A percentile compares a stretch with the other conserved stretches of the same genome.
phyloP scores from a whole-genome alignment of 2,329 filamentous ascomycete species.

The Phaeosphaeriaceae sp. region DNA sequence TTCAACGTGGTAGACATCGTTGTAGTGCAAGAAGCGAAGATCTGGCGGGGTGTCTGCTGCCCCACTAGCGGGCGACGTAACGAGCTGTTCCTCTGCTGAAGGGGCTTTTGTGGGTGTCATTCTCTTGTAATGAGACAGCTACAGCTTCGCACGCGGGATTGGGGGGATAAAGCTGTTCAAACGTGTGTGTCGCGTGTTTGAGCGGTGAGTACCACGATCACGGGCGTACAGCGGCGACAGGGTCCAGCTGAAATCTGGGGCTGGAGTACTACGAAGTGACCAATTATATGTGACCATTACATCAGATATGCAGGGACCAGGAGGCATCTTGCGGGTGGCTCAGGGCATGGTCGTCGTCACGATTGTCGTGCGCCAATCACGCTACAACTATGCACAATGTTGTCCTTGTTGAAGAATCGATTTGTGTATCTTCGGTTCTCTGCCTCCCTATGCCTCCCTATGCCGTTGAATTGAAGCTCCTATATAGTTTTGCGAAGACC shows the following conservation, averaged over 20 bases:
- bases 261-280: constrained; percentile 14
- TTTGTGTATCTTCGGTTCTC: neutral
- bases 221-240: constrained; percentile 24
- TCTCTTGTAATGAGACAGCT: constrained; percentile 5
- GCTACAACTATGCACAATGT: neutral
- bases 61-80: constrained; percentile 53
- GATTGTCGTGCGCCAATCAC: constrained; percentile 1
- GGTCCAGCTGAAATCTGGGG: constrained; percentile 32
- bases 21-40: constrained; percentile 86
- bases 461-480: neutral
- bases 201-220: constrained; percentile 35
- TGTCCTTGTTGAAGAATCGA: neutral
- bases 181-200: constrained; percentile 23
- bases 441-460: too few species aligned
- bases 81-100: constrained; percentile 43
- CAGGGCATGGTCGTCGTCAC: neutral
- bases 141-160: neutral
- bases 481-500: constrained; percentile 5
- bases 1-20: constrained; percentile 93
- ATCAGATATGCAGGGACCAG: constrained; percentile 23
- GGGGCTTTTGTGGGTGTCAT: constrained; percentile 36
- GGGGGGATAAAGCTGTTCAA: constrained; percentile 6
- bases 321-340: constrained; percentile 3
- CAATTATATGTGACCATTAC: constrained; percentile 30
- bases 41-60: constrained; percentile 64